Conservation (phyloP, 192 early-diverging fungal species). For the Coemansia umbellata region DNA sequence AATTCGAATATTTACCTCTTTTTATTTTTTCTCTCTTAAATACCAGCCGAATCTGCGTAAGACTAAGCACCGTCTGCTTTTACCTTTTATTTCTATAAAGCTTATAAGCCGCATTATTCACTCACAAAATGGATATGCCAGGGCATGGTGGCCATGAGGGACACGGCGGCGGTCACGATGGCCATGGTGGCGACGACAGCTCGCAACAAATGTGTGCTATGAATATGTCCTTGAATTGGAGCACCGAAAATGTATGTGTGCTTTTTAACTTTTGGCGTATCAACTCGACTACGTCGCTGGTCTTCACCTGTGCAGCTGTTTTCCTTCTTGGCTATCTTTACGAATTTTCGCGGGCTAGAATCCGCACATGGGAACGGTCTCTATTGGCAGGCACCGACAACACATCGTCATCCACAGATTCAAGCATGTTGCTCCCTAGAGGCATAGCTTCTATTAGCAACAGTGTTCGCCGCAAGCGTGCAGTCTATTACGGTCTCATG, state of each 20-base stretch:
- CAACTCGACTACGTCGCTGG: slow-evolving; percentile 50
- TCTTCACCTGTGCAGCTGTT: slow-evolving; percentile 60
- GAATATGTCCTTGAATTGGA: slow-evolving; percentile 79
- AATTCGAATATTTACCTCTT: too few relatives aligned
- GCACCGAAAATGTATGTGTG: slow-evolving; percentile 70
- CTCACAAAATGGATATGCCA: slow-evolving; percentile 41
- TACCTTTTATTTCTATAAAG: too few relatives aligned
- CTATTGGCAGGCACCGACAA: slow-evolving; percentile 4
- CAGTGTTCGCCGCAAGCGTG: slow-evolving; percentile 50
- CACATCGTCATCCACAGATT: not conserved
- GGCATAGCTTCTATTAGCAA: not conserved
- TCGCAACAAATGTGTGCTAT: slow-evolving; percentile 53
- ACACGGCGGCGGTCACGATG: slow-evolving; percentile 39
- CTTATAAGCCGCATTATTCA: too few relatives aligned
- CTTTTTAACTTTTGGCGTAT: slow-evolving; percentile 75
- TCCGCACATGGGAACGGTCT: slow-evolving; percentile 40
- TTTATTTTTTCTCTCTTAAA: too few relatives aligned
- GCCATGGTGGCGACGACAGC: slow-evolving; percentile 20
- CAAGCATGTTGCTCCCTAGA: slow-evolving; percentile 12
- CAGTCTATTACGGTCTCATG: slow-evolving; percentile 62
- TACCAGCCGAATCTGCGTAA: too few relatives aligned
- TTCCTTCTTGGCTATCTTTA: slow-evolving; percentile 44
- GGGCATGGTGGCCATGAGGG: slow-evolving; percentile 52
- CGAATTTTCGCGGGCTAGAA: slow-evolving; percentile 29
- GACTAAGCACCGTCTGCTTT: too few relatives aligned